Evolutionary conservation across 1,284 basidiomycete genomes (phyloP), one percentile per base, ranked within the genome.

Genomic region (Marasmius sp.): DNA sequence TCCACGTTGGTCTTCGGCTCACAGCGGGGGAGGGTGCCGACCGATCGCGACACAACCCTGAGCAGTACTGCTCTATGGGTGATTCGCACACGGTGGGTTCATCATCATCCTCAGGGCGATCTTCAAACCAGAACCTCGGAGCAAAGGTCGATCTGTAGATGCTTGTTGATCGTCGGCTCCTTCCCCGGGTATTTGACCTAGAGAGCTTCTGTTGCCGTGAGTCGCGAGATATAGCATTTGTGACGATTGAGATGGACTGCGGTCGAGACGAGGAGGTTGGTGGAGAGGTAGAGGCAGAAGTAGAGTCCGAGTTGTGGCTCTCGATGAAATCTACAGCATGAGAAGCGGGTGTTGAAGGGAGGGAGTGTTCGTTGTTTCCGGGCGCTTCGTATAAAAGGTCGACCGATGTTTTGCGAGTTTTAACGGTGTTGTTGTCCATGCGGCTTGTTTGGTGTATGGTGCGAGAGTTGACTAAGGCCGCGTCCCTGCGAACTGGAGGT

Each of bases 391-490:
- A 45, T 36, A 58, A 27, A 36, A 33, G 43, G 16, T 18, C 45
- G 18, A 37, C 2, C 1, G 37, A 49, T 38, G 69, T 68, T 47
- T 63, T 62, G 22, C 67, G 63, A 18, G 66, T 65, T 50, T 64
- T 62, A 50, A 72, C 62, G 34, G 51, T 62, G 38, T 51, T 61
- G 12, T 57, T 47, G 27, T 57, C 67, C 27, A 67, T 58, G 14
- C 71, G 66, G 37, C 61, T 68, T 48, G 59, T 66, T 59, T 71
- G 70, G 33, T 67, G 67, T 10, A 72, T 66, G 18, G 59, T 64
- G 1, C 68, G 65, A 3, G 61, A 64, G 16, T 57, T 49, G 20
- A 67, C 63, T 10, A 59, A 37, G 20, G 55, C 64, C 38, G 53
- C 50, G 6, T 62, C 60, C 12, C 59, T 58, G 34, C 65, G 67